These are phyloP conservation scores for Nematocida ausubeli DNA, from an alignment of 371 early-diverging fungal genomes.

Conservation along the genomic window DNA sequence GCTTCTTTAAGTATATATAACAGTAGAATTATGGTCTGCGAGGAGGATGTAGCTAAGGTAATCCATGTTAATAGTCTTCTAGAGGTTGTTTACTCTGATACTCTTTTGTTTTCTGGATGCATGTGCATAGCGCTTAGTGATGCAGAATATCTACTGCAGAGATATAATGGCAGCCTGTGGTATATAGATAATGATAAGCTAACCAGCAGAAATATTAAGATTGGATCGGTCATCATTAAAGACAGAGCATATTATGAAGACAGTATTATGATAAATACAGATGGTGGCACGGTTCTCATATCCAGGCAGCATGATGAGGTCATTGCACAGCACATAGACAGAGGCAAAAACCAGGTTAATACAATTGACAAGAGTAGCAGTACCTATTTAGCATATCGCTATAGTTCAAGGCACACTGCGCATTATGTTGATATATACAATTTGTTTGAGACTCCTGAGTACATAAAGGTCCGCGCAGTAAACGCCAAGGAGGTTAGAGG, in stretches of 20 bases:
- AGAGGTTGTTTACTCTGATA: neutral
- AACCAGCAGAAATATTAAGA: neutral
- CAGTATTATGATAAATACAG: neutral
- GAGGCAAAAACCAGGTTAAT: neutral
- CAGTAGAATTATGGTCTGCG: neutral
- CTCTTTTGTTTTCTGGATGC: neutral
- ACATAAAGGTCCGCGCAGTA: neutral
- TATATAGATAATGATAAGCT: neutral
- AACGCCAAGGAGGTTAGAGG: neutral
- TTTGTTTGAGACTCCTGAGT: neutral
- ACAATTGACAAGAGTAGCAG: neutral
- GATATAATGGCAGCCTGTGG: slow-evolving; percentile 8
- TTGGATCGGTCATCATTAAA: neutral
- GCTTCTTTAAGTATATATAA: neutral
- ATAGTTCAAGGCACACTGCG: neutral
- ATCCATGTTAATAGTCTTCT: neutral
- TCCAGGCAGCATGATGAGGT: neutral
- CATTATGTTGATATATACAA: neutral
- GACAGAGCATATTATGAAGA: neutral
- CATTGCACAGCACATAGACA: neutral
- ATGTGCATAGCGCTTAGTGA: neutral
- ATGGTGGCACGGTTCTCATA: neutral
- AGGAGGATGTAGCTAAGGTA: neutral
- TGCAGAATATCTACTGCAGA: neutral
- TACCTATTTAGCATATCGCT: neutral